Evolutionary conservation across 306 rosid species (phyloP), one percentile per base, ranked within the genome.

Genomic region (Corylus avellana): DNA sequence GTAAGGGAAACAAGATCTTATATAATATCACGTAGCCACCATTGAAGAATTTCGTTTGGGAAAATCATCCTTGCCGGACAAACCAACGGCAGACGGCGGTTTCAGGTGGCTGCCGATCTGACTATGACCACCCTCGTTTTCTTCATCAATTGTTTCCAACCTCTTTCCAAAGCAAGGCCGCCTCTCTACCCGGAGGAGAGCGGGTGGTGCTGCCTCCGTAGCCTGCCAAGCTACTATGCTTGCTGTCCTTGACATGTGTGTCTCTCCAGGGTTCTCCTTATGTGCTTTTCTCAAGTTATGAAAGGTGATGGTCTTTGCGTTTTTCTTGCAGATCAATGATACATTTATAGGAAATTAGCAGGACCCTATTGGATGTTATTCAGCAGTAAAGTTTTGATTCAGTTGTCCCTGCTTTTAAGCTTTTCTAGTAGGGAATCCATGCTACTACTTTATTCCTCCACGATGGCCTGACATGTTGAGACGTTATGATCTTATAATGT

Each of bases 131-230:
- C 51, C 50, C 1, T 67, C 72, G 1, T 5, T 67, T 44, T 17
- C 72, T 67, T 67, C 72, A 39, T 42, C 72, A 42, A 67, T 67
- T 18, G 72, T 67, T 67, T 42, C 72, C 72, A 67, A 67, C 51
- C 32, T 39, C 29, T 67, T 18, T 42, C 72, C 72, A n/a, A 18
- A 39, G 10, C 16, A 4, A 18, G 51, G 72, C 51, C 50, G 18
- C 50, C 49, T 67, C 50, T 67, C 29, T n/a, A 42, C 18, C 3
- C 27, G 51, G 17, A 67, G 12, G 14, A 67, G 29, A 16, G 48
- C 16, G 4, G 72, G 29, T 42, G 72, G 50, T 67, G 72, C 72
- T 67, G 51, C 72, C 51, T 67, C 72, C 1, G 51, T 67, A 18
- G 72, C 72, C 51, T 67, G 72, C 72, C 72, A 0, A 67, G 29